Evolutionary conservation across 169 alveolate species (phyloP).

Genomic region (Plasmodium fragile): DNA sequence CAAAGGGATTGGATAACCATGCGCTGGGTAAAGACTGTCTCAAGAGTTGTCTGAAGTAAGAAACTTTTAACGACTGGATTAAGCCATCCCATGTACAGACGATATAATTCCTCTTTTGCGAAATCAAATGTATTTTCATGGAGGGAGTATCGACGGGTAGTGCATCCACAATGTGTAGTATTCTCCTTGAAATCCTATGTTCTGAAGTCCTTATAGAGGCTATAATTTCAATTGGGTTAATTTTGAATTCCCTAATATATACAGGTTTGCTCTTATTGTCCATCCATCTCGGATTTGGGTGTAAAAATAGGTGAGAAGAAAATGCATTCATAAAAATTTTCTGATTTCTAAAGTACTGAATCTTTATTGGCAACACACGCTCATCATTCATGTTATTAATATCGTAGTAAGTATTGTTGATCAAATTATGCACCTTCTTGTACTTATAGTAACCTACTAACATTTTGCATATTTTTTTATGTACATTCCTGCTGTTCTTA

Average conservation of each 20-base stretch:
- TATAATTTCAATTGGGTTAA: slow-evolving; percentile 87
- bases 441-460: slow-evolving; percentile 69
- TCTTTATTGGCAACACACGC: slow-evolving; percentile 48
- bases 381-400: slow-evolving; percentile 62
- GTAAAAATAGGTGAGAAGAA: slow-evolving; percentile 80
- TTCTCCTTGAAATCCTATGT: slow-evolving; percentile 86
- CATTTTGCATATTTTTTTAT: slow-evolving; percentile 36
- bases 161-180: slow-evolving; percentile 90
- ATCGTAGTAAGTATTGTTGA: slow-evolving; percentile 47
- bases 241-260: slow-evolving; percentile 85
- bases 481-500: background rate
- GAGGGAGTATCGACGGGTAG: slow-evolving; percentile 94
- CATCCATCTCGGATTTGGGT: slow-evolving; percentile 88
- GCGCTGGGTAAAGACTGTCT: slow-evolving; percentile 93
- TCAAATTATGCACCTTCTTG: slow-evolving; percentile 52
- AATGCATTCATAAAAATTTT: slow-evolving; percentile 77
- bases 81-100: slow-evolving; percentile 90
- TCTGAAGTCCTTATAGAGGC: slow-evolving; percentile 92
- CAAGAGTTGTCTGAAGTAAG: slow-evolving; percentile 91
- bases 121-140: slow-evolving; percentile 88
- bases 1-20: slow-evolving; percentile 91
- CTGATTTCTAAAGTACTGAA: slow-evolving; percentile 76
- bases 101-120: slow-evolving; percentile 84
- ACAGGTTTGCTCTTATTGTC: slow-evolving; percentile 85
- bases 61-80: slow-evolving; percentile 84